Conservation (phyloP, 2,329 filamentous ascomycete genomes). For the Fusarium pininemorale region DNA sequence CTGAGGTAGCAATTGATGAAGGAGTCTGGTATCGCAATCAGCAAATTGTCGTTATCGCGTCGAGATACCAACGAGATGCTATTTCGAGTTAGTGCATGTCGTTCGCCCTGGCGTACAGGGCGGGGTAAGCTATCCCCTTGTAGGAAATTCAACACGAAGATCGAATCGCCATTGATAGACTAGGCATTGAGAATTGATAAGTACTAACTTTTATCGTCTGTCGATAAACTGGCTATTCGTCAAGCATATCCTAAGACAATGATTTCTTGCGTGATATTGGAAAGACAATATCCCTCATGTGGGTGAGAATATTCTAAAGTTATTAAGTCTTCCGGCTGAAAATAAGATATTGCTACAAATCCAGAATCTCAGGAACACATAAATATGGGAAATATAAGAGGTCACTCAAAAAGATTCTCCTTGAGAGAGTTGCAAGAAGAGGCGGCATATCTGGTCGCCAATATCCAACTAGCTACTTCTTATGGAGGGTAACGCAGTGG, state of each 20-base stretch:
- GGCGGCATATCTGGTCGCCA: accelerated
- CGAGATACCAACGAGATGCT: neutral
- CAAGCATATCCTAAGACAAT: neutral
- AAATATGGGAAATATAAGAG: neutral
- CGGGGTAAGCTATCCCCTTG: constrained; percentile 6
- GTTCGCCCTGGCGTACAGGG: neutral
- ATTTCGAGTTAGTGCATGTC: neutral
- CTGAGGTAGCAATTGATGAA: neutral
- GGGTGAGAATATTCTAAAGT: accelerated
- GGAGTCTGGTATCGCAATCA: neutral
- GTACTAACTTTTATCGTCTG: neutral
- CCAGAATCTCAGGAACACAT: neutral
- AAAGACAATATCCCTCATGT: neutral
- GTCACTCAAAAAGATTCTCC: too few species aligned
- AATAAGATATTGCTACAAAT: too few species aligned
- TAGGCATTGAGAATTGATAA: neutral
- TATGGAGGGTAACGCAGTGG: accelerated
- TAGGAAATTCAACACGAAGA: neutral
- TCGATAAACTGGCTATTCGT: neutral
- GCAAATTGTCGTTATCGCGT: neutral
- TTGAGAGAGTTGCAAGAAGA: neutral
- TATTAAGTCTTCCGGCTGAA: accelerated
- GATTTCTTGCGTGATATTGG: accelerated
- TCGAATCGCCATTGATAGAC: neutral
- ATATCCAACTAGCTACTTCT: accelerated